phyloP scores from a whole-genome alignment of 2,329 filamentous ascomycete species.

The Colletotrichum spaethianum region DNA sequence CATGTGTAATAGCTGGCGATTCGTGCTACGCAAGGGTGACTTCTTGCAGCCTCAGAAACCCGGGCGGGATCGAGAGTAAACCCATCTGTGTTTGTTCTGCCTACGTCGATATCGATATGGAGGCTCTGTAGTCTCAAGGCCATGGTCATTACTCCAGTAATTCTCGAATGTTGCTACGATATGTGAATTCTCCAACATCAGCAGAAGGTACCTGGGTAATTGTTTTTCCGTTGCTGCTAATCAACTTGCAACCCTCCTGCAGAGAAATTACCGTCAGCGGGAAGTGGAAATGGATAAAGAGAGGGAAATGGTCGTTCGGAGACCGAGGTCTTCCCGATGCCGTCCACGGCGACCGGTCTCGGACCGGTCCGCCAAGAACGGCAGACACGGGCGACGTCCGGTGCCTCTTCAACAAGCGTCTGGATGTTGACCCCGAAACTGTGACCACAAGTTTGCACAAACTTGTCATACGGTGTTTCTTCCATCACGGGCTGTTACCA shows the following conservation, averaged over 20 bases:
- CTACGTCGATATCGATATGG: slow-evolving; percentile 59
- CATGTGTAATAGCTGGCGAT: slow-evolving; percentile 60
- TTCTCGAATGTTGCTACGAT: too few relatives aligned
- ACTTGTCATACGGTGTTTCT: background rate
- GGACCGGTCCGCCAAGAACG: slow-evolving; percentile 28
- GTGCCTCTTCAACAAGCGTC: background rate
- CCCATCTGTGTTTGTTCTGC: slow-evolving; percentile 59
- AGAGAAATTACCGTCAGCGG: background rate
- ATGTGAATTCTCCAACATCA: too few relatives aligned
- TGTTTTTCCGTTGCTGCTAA: background rate
- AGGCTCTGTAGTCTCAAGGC: background rate
- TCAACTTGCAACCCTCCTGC: background rate
- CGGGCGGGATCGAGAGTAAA: slow-evolving; percentile 60
- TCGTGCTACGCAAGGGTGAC: slow-evolving; percentile 63
- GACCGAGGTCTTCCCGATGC: slow-evolving; percentile 3
- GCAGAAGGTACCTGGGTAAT: too few relatives aligned
- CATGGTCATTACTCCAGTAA: too few relatives aligned
- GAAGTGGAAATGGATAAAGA: background rate
- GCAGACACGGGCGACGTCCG: slow-evolving; percentile 3
- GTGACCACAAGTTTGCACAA: background rate
- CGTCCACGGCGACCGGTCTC: slow-evolving; percentile 14
- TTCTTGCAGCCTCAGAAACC: slow-evolving; percentile 51
- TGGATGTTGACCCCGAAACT: background rate
- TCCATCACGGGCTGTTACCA: background rate
- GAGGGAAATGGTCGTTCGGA: background rate